A percentile compares a stretch with the other conserved stretches of the same genome.
Conservation (phyloP, 2,329 filamentous ascomycete species). For the Verticillium alfalfae region DNA sequence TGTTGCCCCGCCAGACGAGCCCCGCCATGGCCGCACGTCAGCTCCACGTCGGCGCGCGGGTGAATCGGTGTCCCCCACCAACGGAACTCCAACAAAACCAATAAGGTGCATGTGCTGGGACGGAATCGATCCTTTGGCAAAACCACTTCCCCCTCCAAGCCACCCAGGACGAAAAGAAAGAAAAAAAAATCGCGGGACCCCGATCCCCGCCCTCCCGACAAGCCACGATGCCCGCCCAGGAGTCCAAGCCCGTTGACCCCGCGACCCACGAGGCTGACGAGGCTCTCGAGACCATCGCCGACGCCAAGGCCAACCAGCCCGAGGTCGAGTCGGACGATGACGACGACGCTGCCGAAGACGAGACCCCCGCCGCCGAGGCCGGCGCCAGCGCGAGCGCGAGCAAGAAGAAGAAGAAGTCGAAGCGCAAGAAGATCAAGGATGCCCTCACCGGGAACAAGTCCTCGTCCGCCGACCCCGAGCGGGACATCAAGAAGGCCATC, state of each 20-base stretch:
- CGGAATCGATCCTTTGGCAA: not conserved
- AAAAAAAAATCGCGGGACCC: not conserved
- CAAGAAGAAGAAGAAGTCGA: conserved; percentile 57
- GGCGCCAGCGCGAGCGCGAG: conserved; percentile 14
- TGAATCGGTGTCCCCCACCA: not conserved
- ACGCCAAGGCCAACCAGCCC: conserved; percentile 38
- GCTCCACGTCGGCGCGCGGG: not conserved
- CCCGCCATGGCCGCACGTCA: not conserved
- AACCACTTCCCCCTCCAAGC: not conserved
- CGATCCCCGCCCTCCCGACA: not conserved
- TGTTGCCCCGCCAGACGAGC: not conserved
- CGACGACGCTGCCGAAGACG: conserved; percentile 32
- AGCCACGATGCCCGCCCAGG: conserved; percentile 44
- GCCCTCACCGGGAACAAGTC: conserved; percentile 27
- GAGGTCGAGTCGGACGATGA: conserved; percentile 41
- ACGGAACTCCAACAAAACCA: not conserved
- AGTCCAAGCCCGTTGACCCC: conserved; percentile 57
- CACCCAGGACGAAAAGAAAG: not conserved
- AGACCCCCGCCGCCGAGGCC: conserved; percentile 28
- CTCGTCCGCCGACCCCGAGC: conserved; percentile 21
- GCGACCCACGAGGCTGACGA: conserved; percentile 40
- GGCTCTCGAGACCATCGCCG: conserved; percentile 26
- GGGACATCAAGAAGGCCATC: conserved; percentile 44
- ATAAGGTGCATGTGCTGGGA: not conserved
- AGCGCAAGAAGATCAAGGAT: conserved; percentile 55